phyloP scores from a whole-genome alignment of 352 stramenopile genomes.

The Phytopythium chamaehyphon region DNA sequence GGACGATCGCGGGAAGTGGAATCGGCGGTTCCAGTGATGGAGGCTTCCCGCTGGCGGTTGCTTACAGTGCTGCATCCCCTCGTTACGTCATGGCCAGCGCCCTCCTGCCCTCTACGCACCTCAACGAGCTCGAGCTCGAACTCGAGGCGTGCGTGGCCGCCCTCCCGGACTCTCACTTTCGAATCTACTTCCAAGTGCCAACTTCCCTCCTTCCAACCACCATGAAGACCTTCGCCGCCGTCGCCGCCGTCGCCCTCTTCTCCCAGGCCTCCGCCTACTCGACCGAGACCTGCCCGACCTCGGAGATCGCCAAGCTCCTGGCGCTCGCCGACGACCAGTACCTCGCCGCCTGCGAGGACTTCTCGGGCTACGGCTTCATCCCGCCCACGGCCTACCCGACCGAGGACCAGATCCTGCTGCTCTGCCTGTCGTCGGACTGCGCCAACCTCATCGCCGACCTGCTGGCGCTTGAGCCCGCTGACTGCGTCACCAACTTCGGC shows the following conservation, averaged over 20 bases:
- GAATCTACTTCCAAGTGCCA: slow-evolving; percentile 29
- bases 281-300: slow-evolving; percentile 18
- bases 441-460: slow-evolving; percentile 27
- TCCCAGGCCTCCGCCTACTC: slow-evolving; percentile 24
- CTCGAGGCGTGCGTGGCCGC: no score
- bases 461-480: slow-evolving; percentile 22
- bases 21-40: no score
- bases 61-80: no score
- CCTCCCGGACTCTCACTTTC: slow-evolving; percentile 21
- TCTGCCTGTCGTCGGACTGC: slow-evolving; percentile 32
- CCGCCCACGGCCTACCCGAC: slow-evolving; percentile 29
- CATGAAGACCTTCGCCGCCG: slow-evolving; percentile 37
- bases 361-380: slow-evolving; percentile 29
- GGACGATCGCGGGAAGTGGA: no score
- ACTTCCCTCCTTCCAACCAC: slow-evolving; percentile 11
- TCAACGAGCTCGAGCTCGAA: no score
- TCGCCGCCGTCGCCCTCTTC: slow-evolving; percentile 17
- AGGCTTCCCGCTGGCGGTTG: no score
- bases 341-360: slow-evolving; percentile 18
- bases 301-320: slow-evolving; percentile 29
- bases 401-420: slow-evolving; percentile 21
- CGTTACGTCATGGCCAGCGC: no score
- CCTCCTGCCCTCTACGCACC: no score
- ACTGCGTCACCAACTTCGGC: slow-evolving; percentile 44
- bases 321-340: slow-evolving; percentile 15